Conservation (phyloP, 129 eudicot species). For the Helichrysum umbraculigerum region DNA sequence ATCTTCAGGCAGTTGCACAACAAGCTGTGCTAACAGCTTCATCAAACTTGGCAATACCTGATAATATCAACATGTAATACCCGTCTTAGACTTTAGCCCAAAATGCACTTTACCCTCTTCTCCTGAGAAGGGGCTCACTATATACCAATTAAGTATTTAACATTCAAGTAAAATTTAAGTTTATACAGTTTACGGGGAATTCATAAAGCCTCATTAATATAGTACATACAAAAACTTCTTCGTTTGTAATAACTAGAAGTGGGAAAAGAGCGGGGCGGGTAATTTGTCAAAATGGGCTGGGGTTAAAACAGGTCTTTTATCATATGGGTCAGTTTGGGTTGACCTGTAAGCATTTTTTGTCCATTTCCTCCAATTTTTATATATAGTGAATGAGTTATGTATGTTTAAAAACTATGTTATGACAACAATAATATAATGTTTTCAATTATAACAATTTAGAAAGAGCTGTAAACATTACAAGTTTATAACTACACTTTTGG, state of each 20-base stretch:
- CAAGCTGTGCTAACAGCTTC: conserved; percentile 76
- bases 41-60: conserved; percentile 91
- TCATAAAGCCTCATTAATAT: not conserved
- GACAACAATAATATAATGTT: not conserved
- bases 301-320: not conserved
- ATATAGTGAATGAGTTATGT: not conserved
- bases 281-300: not conserved
- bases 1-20: conserved; percentile 58
- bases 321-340: not conserved
- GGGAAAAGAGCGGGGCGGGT: not conserved
- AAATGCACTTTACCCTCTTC: not conserved
- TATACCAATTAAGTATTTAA: not conserved
- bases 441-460: not conserved
- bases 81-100: not conserved
- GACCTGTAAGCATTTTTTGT: not conserved
- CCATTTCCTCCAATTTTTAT: not conserved
- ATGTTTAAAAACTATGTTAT: not conserved
- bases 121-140: not conserved
- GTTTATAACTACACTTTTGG: not conserved
- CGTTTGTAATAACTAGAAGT: not conserved
- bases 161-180: not conserved
- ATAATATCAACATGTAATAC: not conserved
- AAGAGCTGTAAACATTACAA: not conserved
- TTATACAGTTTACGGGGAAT: not conserved
- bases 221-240: not conserved